Evolutionary conservation across 805 yeast species (phyloP).

Genomic region (Saccharomyces paradoxus): DNA sequence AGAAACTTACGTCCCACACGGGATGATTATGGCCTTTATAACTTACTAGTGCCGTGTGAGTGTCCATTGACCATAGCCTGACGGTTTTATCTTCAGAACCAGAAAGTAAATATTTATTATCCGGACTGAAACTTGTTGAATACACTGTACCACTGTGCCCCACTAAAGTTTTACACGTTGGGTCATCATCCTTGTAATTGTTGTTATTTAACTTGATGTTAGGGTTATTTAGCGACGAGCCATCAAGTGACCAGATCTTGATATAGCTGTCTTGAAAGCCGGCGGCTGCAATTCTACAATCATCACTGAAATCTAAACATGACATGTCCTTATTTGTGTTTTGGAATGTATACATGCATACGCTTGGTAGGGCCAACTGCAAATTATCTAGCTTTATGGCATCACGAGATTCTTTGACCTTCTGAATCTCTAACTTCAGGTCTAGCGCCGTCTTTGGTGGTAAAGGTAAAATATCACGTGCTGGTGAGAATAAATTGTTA

Average conservation of each 20-base stretch:
- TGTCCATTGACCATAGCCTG: constrained; percentile 88
- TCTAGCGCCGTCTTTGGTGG: constrained; percentile 79
- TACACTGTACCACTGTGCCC: constrained; percentile 96
- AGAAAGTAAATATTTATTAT: constrained; percentile 69
- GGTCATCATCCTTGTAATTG: constrained; percentile 31
- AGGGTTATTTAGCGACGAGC: constrained; percentile 61
- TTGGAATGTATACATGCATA: constrained; percentile 97
- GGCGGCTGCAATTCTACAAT: constrained; percentile 79
- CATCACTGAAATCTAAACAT: constrained; percentile 79
- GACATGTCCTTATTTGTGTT: constrained; percentile 86
- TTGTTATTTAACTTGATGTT: constrained; percentile 47
- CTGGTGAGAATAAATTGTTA: constrained; percentile 51
- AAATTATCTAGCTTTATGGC: constrained; percentile 58
- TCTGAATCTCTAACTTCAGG: constrained; percentile 65
- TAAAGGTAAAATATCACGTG: constrained; percentile 67
- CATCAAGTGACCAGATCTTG: constrained; percentile 89
- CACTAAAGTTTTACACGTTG: constrained; percentile 37
- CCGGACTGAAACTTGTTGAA: constrained; percentile 86
- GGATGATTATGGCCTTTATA: constrained; percentile 96
- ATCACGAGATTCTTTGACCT: constrained; percentile 75
- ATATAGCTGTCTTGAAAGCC: constrained; percentile 91
- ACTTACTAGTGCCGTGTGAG: constrained; percentile 81
- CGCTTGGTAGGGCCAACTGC: constrained; percentile 83
- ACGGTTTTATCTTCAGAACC: constrained; percentile 89
- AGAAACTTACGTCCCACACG: constrained; percentile 92